A percentile compares a stretch with the other conserved stretches of the same genome.
phyloP scores from a whole-genome alignment of 306 rosid genomes.

The Sicyos edulis region DNA sequence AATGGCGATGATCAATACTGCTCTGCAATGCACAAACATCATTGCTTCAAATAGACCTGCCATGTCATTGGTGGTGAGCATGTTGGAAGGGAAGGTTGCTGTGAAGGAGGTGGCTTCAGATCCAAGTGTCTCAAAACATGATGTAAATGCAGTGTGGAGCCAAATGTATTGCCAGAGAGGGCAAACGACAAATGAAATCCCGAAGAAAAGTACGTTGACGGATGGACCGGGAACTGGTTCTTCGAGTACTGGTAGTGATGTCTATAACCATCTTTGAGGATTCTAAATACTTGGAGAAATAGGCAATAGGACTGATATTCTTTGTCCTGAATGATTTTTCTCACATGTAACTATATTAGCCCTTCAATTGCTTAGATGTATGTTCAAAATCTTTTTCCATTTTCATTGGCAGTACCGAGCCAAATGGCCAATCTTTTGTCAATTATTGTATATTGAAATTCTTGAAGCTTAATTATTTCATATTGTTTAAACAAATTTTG shows the following conservation, averaged over 20 bases:
- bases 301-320: background rate
- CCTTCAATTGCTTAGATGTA: background rate
- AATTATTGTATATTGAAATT: background rate
- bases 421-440: conserved; percentile 7
- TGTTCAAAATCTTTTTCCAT: background rate
- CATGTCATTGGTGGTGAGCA: conserved; percentile 43
- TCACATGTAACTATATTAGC: background rate
- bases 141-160: conserved; percentile 22
- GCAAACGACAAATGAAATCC: background rate
- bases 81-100: conserved; percentile 34
- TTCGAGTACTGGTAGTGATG: conserved; percentile 1
- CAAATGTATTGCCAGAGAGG: background rate
- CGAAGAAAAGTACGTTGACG: background rate
- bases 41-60: conserved; percentile 31
- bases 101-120: conserved; percentile 22
- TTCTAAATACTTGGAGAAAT: conserved; percentile 2
- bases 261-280: background rate
- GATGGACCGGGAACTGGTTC: conserved; percentile 19
- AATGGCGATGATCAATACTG: conserved; percentile 28
- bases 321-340: background rate
- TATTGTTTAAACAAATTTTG: background rate
- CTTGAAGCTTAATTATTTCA: background rate
- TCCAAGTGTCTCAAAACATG: conserved; percentile 13
- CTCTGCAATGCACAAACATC: conserved; percentile 33
- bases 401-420: background rate